phyloP scores from a whole-genome alignment of 192 early-diverging fungal genomes.

The Dimargaris cristalligena region DNA sequence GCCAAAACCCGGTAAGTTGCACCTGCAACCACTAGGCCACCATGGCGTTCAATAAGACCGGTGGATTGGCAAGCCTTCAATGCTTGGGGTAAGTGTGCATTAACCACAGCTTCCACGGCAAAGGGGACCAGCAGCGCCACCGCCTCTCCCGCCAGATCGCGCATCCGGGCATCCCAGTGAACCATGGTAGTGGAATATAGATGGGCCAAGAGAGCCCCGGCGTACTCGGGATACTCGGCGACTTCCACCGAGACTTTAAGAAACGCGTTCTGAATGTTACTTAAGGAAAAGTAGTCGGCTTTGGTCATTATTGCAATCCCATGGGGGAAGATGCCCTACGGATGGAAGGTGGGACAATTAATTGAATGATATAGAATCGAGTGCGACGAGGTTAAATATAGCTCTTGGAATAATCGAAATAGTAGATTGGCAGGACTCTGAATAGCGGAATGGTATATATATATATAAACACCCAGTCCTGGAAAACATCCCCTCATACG shows the following conservation, averaged over 20 bases:
- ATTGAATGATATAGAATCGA: no score
- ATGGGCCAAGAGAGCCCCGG: conserved; percentile 50
- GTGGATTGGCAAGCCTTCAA: conserved; percentile 19
- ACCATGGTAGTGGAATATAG: conserved; percentile 40
- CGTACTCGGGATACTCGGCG: conserved; percentile 61
- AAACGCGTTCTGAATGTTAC: conserved; percentile 62
- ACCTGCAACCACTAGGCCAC: conserved; percentile 20
- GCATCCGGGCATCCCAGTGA: conserved; percentile 81
- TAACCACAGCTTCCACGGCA: conserved; percentile 34
- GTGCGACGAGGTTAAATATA: no score
- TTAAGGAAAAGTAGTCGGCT: conserved; percentile 86
- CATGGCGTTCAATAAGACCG: conserved; percentile 14
- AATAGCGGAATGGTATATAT: no score
- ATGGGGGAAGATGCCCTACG: conserved; percentile 76
- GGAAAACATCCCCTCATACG: no score
- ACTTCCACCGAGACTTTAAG: conserved; percentile 51
- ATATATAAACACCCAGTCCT: no score
- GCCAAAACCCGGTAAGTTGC: conserved; percentile 12
- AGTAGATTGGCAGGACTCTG: no score
- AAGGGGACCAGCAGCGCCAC: conserved; percentile 45
- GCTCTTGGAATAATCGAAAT: no score
- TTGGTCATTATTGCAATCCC: conserved; percentile 82
- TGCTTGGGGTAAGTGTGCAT: conserved; percentile 35
- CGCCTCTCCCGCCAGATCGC: conserved; percentile 57
- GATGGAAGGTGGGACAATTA: no score